Conservation (phyloP, 2,329 filamentous ascomycete species). For the Colletotrichum simmondsii region DNA sequence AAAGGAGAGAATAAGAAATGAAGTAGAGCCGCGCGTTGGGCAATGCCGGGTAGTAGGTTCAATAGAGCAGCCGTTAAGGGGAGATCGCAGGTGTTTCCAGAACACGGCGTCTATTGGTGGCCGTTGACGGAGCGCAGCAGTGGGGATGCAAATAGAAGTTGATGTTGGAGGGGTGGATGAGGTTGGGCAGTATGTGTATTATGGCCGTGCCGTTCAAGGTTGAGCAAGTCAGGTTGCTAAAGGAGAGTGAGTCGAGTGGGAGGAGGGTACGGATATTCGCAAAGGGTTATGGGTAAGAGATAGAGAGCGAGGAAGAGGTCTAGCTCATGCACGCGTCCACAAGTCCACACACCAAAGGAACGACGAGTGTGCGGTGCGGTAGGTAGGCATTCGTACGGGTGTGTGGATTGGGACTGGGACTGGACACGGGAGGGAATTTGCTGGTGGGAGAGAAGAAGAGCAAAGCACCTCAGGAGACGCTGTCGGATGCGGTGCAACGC, state of each 20-base stretch:
- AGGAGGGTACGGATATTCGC: background rate
- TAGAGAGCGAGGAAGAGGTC: slow-evolving; percentile 18
- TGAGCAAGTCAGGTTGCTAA: background rate
- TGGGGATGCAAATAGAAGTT: background rate
- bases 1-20: slow-evolving; percentile 17
- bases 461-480: background rate
- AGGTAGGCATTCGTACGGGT: background rate
- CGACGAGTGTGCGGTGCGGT: background rate
- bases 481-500: background rate
- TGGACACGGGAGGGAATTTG: background rate
- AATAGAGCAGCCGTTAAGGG: slow-evolving; percentile 25
- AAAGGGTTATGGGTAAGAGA: slow-evolving; percentile 8
- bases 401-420: background rate
- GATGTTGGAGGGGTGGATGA: background rate
- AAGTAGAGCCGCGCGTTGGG: slow-evolving; percentile 10
- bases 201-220: background rate
- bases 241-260: slow-evolving; percentile 16
- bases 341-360: background rate
- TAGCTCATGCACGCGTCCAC: slow-evolving; percentile 22
- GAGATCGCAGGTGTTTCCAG: slow-evolving; percentile 34
- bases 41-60: background rate
- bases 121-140: slow-evolving; percentile 1
- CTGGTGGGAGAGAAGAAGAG: background rate
- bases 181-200: background rate
- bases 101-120: slow-evolving; percentile 35